Evolutionary conservation across 2,329 filamentous ascomycete genomes (phyloP).

Genomic region (Colletotrichum spinosum): DNA sequence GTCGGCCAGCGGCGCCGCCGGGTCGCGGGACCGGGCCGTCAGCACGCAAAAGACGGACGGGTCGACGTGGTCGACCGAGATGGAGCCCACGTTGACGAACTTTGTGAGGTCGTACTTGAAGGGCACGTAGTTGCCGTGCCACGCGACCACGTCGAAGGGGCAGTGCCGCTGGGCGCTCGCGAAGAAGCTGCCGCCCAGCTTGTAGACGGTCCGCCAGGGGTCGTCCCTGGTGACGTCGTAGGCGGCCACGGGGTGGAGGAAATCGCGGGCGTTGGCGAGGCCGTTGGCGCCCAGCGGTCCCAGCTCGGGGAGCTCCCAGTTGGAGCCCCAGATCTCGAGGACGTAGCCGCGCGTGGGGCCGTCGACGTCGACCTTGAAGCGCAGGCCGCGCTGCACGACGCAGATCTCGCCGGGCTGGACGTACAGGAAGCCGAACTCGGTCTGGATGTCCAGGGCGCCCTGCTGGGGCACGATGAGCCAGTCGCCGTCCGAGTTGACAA

Average conservation of each 20-base stretch:
- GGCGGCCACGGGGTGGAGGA: conserved; percentile 69
- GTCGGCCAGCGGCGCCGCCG: conserved; percentile 68
- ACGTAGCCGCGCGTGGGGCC: conserved; percentile 75
- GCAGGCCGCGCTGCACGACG: conserved; percentile 70
- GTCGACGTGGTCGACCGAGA: conserved; percentile 73
- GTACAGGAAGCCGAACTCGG: conserved; percentile 72
- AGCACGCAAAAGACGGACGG: conserved; percentile 75
- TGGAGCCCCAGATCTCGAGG: conserved; percentile 73
- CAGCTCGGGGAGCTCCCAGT: conserved; percentile 74
- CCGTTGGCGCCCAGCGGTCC: conserved; percentile 75
- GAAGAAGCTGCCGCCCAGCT: conserved; percentile 72
- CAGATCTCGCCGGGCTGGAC: conserved; percentile 76
- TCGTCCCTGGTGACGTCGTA: conserved; percentile 66
- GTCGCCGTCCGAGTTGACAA: conserved; percentile 72
- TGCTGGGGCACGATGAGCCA: conserved; percentile 74
- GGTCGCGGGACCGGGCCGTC: conserved; percentile 66
- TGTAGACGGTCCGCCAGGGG: conserved; percentile 69
- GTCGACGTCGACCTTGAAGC: conserved; percentile 68
- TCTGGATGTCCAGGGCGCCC: conserved; percentile 74
- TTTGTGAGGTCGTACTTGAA: conserved; percentile 69
- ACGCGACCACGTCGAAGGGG: conserved; percentile 78
- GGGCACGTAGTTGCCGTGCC: conserved; percentile 76
- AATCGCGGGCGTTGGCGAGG: conserved; percentile 74
- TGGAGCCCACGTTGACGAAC: conserved; percentile 68
- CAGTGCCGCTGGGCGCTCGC: conserved; percentile 71